Percentiles rank a stretch among this genome's conserved stretches.
These are phyloP conservation scores for Penicillium expansum DNA, from an alignment of 2,329 filamentous ascomycete species.

Conservation along the genomic window DNA sequence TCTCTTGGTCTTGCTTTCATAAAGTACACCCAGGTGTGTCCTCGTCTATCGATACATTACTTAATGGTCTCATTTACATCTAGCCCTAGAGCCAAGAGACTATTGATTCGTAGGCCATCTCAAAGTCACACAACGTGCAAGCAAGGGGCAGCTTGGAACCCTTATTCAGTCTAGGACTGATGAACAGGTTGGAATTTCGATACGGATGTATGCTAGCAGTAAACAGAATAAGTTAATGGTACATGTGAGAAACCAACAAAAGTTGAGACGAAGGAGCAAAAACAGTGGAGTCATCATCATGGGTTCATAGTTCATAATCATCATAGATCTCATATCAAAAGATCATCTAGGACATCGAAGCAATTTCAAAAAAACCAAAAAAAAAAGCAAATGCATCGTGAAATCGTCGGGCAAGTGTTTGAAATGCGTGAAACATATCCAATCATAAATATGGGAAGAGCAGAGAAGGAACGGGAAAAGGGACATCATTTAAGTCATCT, in stretches of 20 bases:
- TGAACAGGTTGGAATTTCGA: neutral
- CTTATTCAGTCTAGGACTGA: neutral
- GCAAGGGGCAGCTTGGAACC: neutral
- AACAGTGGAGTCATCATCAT: constrained; percentile 12
- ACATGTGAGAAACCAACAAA: neutral
- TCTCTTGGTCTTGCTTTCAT: neutral
- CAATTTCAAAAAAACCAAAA: constrained; percentile 5
- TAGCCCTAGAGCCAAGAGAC: neutral
- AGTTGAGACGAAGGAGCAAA: constrained; percentile 1
- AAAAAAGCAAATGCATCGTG: constrained; percentile 17
- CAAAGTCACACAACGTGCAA: neutral
- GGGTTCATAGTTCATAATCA: constrained; percentile 17
- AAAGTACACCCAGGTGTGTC: neutral
- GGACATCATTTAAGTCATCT: constrained; percentile 11
- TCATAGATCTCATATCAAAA: constrained; percentile 20
- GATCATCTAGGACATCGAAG: constrained; percentile 9
- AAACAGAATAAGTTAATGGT: neutral
- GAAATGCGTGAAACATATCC: constrained; percentile 13
- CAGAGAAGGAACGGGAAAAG: neutral
- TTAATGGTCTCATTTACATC: neutral
- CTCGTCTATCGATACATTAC: neutral
- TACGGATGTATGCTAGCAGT: neutral
- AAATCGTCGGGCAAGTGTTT: constrained; percentile 10
- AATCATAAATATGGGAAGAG: constrained; percentile 8
- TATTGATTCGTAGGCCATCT: neutral